Percentiles rank a stretch among this genome's conserved stretches.
Evolutionary conservation across 306 rosid species (phyloP).

Genomic region (Argentina anserina): DNA sequence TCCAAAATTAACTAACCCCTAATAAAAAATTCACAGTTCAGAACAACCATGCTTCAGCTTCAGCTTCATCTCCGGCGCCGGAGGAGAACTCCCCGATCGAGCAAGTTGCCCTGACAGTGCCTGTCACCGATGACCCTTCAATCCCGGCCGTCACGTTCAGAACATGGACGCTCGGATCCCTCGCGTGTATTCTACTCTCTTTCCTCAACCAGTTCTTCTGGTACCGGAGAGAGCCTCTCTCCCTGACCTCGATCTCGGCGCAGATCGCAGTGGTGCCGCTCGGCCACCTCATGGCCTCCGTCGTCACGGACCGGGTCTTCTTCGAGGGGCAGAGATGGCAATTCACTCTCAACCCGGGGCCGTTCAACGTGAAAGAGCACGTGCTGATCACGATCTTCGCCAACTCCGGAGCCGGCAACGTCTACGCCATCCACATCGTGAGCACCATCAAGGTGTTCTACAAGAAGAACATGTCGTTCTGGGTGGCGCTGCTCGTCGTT

Average conservation of each 20-base stretch:
- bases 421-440: slow-evolving; percentile 38
- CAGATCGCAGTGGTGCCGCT: slow-evolving; percentile 51
- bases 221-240: slow-evolving; percentile 42
- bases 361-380: slow-evolving; percentile 48
- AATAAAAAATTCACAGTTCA: slow-evolving; percentile 32
- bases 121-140: slow-evolving; percentile 40
- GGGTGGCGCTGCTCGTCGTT: slow-evolving; percentile 33
- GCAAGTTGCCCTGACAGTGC: slow-evolving; percentile 46
- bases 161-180: slow-evolving; percentile 34
- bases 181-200: slow-evolving; percentile 35
- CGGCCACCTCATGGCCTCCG: slow-evolving; percentile 41
- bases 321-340: slow-evolving; percentile 32
- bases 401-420: slow-evolving; percentile 44
- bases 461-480: slow-evolving; percentile 34
- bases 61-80: slow-evolving; percentile 18
- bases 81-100: slow-evolving; percentile 33
- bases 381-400: slow-evolving; percentile 52
- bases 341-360: slow-evolving; percentile 43
- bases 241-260: slow-evolving; percentile 39
- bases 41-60: background rate
- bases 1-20: background rate
- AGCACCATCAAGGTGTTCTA: slow-evolving; percentile 45
- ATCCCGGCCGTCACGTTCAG: slow-evolving; percentile 43
- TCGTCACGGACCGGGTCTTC: slow-evolving; percentile 32
- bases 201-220: slow-evolving; percentile 53